Conservation (phyloP, 2,329 filamentous ascomycete genomes). For the Ophiostoma quercus region DNA sequence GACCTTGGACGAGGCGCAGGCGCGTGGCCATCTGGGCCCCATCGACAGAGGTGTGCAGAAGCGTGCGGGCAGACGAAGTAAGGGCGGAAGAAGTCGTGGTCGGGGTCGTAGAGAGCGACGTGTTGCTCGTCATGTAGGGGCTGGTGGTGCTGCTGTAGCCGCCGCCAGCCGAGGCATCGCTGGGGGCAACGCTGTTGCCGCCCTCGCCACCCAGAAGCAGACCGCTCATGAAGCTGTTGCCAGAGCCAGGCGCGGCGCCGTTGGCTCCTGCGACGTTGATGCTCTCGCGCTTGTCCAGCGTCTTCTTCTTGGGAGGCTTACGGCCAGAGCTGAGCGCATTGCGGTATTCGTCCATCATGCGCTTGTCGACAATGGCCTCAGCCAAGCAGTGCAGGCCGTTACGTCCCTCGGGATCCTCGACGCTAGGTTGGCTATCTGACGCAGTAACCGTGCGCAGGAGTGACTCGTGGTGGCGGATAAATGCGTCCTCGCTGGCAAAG, state of each 20-base stretch:
- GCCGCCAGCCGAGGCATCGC: conserved; percentile 13
- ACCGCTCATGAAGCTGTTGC: conserved; percentile 23
- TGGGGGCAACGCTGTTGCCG: conserved; percentile 7
- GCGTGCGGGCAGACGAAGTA: conserved; percentile 14
- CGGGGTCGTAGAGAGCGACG: not conserved
- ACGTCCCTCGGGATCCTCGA: conserved; percentile 45
- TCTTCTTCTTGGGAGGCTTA: conserved; percentile 36
- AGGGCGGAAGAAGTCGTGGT: not conserved
- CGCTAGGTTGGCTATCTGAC: conserved; percentile 33
- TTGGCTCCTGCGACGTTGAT: conserved; percentile 3
- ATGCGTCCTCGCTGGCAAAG: conserved; percentile 29
- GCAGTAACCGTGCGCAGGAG: conserved; percentile 38
- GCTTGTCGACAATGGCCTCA: conserved; percentile 44
- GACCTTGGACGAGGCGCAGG: conserved; percentile 30
- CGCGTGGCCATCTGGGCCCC: conserved; percentile 30
- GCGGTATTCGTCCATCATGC: conserved; percentile 36
- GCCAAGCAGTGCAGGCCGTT: conserved; percentile 57
- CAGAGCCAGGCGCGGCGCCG: not conserved
- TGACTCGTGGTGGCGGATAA: conserved; percentile 34
- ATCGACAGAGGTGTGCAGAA: conserved; percentile 26
- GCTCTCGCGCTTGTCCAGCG: conserved; percentile 33
- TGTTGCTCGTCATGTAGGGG: conserved; percentile 17
- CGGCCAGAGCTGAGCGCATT: conserved; percentile 31
- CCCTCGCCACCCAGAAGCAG: conserved; percentile 22
- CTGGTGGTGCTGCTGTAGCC: conserved; percentile 15